Percentiles rank a stretch among this genome's conserved stretches.
Conservation (phyloP, 805 yeast genomes). For the Candida arabinofermentans region DNA sequence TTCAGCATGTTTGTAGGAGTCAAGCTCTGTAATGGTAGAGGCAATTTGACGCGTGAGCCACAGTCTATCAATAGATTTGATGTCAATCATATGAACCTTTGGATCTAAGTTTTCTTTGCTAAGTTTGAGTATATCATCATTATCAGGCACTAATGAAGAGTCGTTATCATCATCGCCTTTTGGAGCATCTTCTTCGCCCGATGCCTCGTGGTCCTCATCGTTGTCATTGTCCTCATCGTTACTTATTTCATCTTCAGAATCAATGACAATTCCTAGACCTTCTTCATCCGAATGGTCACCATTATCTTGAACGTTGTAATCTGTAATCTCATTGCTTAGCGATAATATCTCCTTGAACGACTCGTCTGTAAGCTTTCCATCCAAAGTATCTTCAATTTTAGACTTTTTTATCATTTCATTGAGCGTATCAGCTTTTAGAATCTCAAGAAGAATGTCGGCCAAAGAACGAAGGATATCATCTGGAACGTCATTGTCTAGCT, state of each 20-base stretch:
- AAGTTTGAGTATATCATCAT: conserved; percentile 22
- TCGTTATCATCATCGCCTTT: conserved; percentile 24
- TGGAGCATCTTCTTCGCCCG: conserved; percentile 35
- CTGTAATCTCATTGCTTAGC: conserved; percentile 46
- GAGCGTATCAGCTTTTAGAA: conserved; percentile 43
- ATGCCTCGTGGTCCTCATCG: conserved; percentile 16
- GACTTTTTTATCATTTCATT: conserved; percentile 42
- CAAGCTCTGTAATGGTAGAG: conserved; percentile 27
- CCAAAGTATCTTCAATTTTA: conserved; percentile 51
- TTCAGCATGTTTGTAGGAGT: conserved; percentile 35
- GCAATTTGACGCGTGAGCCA: conserved; percentile 55
- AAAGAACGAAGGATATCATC: conserved; percentile 70
- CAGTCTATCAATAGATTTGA: conserved; percentile 30
- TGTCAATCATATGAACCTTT: conserved; percentile 8
- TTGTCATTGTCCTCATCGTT: conserved; percentile 30
- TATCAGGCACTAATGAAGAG: conserved; percentile 15
- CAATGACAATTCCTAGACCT: conserved; percentile 30
- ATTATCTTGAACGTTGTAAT: conserved; percentile 32
- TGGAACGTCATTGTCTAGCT: conserved; percentile 67
- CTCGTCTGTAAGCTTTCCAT: conserved; percentile 35
- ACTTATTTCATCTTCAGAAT: conserved; percentile 40
- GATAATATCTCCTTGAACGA: conserved; percentile 43
- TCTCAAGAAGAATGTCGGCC: conserved; percentile 58
- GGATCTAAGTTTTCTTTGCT: conserved; percentile 11
- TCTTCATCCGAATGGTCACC: conserved; percentile 29